These are phyloP conservation scores for Spergularia bocconei DNA, from an alignment of 148 eudicot genomes.

Conservation along the genomic window DNA sequence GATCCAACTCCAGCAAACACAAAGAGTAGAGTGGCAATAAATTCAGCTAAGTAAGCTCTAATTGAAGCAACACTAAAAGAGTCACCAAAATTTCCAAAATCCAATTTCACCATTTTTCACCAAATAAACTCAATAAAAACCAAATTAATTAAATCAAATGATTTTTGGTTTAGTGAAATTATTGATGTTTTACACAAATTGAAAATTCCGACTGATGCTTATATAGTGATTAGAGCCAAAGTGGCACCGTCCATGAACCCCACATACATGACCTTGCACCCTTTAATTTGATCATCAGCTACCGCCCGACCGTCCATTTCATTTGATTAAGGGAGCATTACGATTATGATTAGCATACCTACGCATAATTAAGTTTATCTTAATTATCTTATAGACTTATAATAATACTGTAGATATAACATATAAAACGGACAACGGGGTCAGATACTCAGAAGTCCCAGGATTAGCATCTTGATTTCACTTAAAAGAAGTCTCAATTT, in stretches of 20 bases:
- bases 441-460: no score
- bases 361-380: conserved; percentile 13
- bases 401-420: no score
- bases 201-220: conserved; percentile 17
- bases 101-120: conserved; percentile 59
- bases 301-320: conserved; percentile 32
- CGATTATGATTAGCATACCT: conserved; percentile 8
- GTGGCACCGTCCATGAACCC: conserved; percentile 28
- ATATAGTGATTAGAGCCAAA: conserved; percentile 16
- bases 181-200: background rate
- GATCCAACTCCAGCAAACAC: conserved; percentile 94
- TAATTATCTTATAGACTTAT: conserved; percentile 1
- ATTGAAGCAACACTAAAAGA: conserved; percentile 55
- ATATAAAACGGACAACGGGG: no score
- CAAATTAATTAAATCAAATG: background rate
- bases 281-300: conserved; percentile 7
- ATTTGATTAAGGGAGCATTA: conserved; percentile 20
- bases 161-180: background rate
- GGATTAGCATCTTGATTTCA: no score
- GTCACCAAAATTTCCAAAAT: conserved; percentile 66
- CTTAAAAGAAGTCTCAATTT: no score
- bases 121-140: background rate
- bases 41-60: conserved; percentile 64
- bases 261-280: conserved; percentile 23
- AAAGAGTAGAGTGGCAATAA: conserved; percentile 78